Base-by-base conservation (phyloP, 2,329 filamentous ascomycete species). In the Gremmenia infestans region DNA sequence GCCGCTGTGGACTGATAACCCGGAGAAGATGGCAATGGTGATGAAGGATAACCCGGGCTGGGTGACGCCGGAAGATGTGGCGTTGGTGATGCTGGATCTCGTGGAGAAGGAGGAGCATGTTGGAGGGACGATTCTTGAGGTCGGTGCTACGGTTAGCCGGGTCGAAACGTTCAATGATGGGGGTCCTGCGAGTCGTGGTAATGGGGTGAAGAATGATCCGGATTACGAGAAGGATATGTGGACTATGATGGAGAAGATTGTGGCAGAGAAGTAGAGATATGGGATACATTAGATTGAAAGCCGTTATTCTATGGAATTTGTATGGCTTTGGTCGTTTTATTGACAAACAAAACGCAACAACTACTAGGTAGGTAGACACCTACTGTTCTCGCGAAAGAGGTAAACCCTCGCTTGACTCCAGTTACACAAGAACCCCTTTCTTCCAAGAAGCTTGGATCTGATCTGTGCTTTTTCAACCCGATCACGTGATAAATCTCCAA, bases 1-100 rank as follows among this genome's bases (percentile, higher is more conserved):
- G 1, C 77, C 77, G 2, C 57, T 79, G 3, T 77, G 76, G 74
- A 72, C 66, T 0, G 76, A 78, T 1, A 58, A 76, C 37, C 72
- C 74, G 0, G 75, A 78, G 59, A 78, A 77, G 59, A 56, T 76
- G 17, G 62, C 63, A 15, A 68, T 69, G 39, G 57, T 78, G 17
- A 62, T 56, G 4, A 53, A 57, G 0, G 67, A 75, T 6, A 35
- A 60, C 12, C 47, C 53, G 11, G 46, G 56, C 0, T 78, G 75
- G 74, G 71, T 76, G 0, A 73, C 72, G 0, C 72, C 76, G 0
- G 60, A 72, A 1, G 73, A 73, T 45, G 74, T 78, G 0, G 76
- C 77, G 2, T 60, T 71, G 36, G 74, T 71, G 0, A 79, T 79
- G 76, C 56, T 78, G 14, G 60, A 65, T 11, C 70, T 72, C 9